Base-by-base conservation (phyloP, 208 protist genomes). In the Jaenimonas drosophilae region DNA sequence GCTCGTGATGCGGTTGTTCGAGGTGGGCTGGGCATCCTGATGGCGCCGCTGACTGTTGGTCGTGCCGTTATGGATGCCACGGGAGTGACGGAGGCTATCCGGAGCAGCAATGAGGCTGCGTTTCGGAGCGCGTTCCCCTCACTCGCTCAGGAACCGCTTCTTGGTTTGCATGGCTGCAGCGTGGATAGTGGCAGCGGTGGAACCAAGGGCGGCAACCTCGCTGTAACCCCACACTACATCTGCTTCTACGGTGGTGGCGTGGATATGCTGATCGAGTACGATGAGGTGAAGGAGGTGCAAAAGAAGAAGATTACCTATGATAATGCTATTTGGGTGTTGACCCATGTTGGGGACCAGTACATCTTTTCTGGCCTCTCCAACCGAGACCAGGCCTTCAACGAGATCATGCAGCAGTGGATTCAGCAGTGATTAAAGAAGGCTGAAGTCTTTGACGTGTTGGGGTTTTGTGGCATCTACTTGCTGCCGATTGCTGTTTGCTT, bases 331-430 rank as follows among this genome's bases (percentile, higher is more conserved):
- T 51, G 70, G 37, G 59, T 91, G 4, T 49, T 51, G 7, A 83
- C 82, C 4, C 76, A 91, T 44, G 30, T 88, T n/a, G 71, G 66
- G 25, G 70, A 71, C 11, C 42, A 59, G 25, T 86, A 75, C 41
- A 64, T 78, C 39, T 44, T 91, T 3, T 74, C 62, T 19, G 79
- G 61, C 37, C 77, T 91, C 38, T 21, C 79, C 6, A 60, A 86
- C 37, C 74, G 82, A 1, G 75, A 91, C 44, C 67, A 85, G 23
- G 70, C 76, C 2, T 91, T 74, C 48, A 68, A 1, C 30, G 36
- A 39, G n/a, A 52, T 91, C 7, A 88, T 91, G 82, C 51, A 76
- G 32, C 59, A 86, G 42, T 91, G 82, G 82, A 52, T 91, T 24
- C 75, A 78, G 54, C 54, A 63, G 50, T 74, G 61, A 41, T 20